Evolutionary conservation across 2,329 filamentous ascomycete genomes (phyloP).

Genomic region (Exophiala aquamarina): DNA sequence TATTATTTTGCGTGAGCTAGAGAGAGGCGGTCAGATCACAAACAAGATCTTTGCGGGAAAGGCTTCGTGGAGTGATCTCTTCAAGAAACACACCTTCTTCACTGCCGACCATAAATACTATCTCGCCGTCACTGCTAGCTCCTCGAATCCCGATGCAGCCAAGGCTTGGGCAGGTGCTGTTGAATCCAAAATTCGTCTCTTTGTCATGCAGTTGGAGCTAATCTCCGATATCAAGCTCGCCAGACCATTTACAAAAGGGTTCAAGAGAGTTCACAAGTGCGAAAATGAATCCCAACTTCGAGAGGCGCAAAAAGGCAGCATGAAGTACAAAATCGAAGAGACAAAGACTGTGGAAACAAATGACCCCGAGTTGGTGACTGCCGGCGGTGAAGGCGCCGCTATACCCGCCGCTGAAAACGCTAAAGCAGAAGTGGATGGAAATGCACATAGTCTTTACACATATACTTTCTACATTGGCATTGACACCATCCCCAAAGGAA

Average conservation of each 20-base stretch:
- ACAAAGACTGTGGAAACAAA: constrained; percentile 52
- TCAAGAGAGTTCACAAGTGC: constrained; percentile 77
- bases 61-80: constrained; percentile 81
- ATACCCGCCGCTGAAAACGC: constrained; percentile 42
- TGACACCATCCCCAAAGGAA: constrained; percentile 45
- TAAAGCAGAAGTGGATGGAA: constrained; percentile 40
- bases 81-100: constrained; percentile 90
- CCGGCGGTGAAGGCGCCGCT: constrained; percentile 41
- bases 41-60: constrained; percentile 77
- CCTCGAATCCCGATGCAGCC: constrained; percentile 79
- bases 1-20: constrained; percentile 80
- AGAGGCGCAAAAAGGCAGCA: constrained; percentile 61
- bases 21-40: constrained; percentile 73
- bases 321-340: constrained; percentile 58
- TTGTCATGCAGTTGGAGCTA: constrained; percentile 79
- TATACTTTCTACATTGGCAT: constrained; percentile 89
- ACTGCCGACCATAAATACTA: constrained; percentile 94
- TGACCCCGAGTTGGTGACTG: constrained; percentile 50
- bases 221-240: constrained; percentile 79
- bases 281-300: constrained; percentile 61
- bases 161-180: constrained; percentile 88
- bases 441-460: constrained; percentile 67
- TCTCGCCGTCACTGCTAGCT: constrained; percentile 80
- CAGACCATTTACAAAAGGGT: constrained; percentile 90
- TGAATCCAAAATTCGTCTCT: constrained; percentile 85